These are phyloP conservation scores for Neonectria hederae DNA, from an alignment of 2,329 filamentous ascomycete genomes.

Conservation along the genomic window DNA sequence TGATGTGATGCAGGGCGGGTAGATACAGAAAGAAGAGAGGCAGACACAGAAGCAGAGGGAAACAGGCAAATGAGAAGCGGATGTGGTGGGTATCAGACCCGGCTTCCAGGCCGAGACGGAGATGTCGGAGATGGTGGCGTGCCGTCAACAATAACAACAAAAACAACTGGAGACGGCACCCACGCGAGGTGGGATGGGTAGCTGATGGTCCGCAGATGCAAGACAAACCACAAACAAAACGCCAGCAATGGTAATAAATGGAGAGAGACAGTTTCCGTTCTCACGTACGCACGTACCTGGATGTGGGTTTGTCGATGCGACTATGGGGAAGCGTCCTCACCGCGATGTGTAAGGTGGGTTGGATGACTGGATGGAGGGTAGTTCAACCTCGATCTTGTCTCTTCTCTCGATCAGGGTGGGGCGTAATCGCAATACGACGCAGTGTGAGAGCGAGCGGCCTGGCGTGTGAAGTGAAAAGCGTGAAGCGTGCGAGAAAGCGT, in stretches of 20 bases:
- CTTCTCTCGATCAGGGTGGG: constrained; percentile 6
- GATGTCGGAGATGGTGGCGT: not conserved
- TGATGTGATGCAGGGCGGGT: not conserved
- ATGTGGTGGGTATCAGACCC: not conserved
- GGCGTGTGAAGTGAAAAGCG: not conserved
- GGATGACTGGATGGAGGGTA: not conserved
- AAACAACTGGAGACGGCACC: not conserved
- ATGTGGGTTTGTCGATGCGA: constrained; percentile 15
- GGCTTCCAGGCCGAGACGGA: not conserved
- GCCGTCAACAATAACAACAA: not conserved
- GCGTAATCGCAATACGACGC: not conserved
- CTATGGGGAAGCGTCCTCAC: constrained; percentile 2
- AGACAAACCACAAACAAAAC: not conserved
- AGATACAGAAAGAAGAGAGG: not conserved
- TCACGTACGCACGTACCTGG: not conserved
- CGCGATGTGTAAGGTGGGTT: not conserved
- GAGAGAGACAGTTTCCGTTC: not conserved
- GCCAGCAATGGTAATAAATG: not conserved
- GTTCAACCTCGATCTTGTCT: constrained; percentile 3
- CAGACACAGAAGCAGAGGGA: too few species aligned
- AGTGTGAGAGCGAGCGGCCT: not conserved
- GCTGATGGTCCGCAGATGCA: not conserved
- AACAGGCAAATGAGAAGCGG: not conserved
- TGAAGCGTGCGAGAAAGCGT: constrained; percentile 3
- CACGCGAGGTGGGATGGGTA: not conserved